Evolutionary conservation across 2,329 filamentous ascomycete genomes (phyloP).

Genomic region (Curvularia sp.): DNA sequence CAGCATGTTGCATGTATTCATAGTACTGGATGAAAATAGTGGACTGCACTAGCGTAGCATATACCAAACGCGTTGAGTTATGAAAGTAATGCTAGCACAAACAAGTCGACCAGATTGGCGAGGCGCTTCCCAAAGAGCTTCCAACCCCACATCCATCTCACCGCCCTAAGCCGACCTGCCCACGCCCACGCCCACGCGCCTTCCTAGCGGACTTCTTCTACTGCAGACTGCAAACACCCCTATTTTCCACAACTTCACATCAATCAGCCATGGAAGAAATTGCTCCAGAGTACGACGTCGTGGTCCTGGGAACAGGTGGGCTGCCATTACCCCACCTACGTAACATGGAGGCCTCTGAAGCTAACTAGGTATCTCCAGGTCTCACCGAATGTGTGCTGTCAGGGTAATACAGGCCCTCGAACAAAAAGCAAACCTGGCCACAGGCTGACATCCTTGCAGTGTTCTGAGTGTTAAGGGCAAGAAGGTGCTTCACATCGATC

Average conservation of each 20-base stretch:
- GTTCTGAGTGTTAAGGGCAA: constrained; percentile 98
- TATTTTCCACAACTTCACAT: constrained; percentile 17
- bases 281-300: constrained; percentile 96
- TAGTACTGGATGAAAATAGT: constrained; percentile 13
- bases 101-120: constrained; percentile 25
- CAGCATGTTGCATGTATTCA: constrained; percentile 13
- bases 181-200: constrained; percentile 29
- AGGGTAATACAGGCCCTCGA: constrained; percentile 66
- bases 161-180: constrained; percentile 30
- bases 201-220: constrained; percentile 31
- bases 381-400: constrained; percentile 99
- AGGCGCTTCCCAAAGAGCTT: constrained; percentile 41
- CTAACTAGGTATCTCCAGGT: constrained; percentile 62
- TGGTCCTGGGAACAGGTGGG: constrained; percentile 96
- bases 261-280: constrained; percentile 87
- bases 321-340: constrained; percentile 50
- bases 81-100: constrained; percentile 21
- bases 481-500: constrained; percentile 98
- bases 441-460: constrained; percentile 56
- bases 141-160: constrained; percentile 38
- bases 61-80: constrained; percentile 16
- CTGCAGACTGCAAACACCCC: constrained; percentile 29
- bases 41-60: constrained; percentile 17
- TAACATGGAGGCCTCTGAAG: constrained; percentile 19
- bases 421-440: background rate